These are phyloP conservation scores for Agaricales sp. DNA, from an alignment of 1,284 basidiomycete species.

Conservation along the genomic window DNA sequence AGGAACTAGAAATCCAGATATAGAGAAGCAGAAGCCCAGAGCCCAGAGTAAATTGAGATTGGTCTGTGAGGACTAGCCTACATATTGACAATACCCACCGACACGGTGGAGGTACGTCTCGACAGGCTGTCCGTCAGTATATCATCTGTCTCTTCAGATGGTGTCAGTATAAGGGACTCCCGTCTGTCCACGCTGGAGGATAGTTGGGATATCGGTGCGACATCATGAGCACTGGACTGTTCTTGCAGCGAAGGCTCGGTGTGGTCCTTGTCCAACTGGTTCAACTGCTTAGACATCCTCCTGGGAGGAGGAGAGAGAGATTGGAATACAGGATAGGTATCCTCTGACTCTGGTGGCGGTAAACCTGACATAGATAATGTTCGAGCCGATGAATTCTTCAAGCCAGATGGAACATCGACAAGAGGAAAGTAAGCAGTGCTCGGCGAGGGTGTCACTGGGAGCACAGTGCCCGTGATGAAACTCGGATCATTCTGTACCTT, in stretches of 20 bases:
- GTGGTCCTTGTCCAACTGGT: not conserved
- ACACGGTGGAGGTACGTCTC: not conserved
- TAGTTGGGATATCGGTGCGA: too few species aligned
- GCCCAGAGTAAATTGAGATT: too few species aligned
- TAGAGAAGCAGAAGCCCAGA: too few species aligned
- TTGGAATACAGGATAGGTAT: not conserved
- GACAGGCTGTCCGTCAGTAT: not conserved
- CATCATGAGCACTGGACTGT: too few species aligned
- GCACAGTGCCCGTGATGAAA: not conserved
- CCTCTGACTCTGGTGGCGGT: not conserved
- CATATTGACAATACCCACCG: not conserved
- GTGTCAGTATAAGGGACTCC: not conserved
- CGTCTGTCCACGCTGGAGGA: too few species aligned
- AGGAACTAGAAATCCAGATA: too few species aligned
- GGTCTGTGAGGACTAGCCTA: too few species aligned
- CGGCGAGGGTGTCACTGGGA: not conserved
- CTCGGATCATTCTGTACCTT: constrained; percentile 1
- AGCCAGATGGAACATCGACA: constrained; percentile 2
- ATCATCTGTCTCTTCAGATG: not conserved
- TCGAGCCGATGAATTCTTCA: not conserved
- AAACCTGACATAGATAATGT: not conserved
- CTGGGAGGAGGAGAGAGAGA: not conserved
- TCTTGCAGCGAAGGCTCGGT: not conserved
- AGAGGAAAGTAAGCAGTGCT: not conserved
- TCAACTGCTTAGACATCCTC: not conserved